Conservation (phyloP, 495 filamentous ascomycete species). For the Tuber magnatum region DNA sequence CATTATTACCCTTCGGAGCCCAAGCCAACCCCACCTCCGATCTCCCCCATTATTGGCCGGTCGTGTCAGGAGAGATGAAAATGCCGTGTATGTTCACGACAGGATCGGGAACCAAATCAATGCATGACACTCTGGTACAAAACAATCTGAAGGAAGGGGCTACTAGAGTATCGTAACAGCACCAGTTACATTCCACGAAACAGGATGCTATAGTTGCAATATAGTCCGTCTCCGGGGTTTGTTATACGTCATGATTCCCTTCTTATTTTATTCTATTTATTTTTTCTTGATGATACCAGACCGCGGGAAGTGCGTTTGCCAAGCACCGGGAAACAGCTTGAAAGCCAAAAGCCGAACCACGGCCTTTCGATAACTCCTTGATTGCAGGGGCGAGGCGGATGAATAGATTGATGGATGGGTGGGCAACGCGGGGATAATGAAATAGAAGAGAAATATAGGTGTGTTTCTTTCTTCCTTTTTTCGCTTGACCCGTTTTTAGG, state of each 20-base stretch:
- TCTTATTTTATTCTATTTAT: not conserved
- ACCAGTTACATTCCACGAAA: not conserved
- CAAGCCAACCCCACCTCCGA: not conserved
- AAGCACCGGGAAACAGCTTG: not conserved
- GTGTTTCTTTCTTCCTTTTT: not conserved
- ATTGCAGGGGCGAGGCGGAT: not conserved
- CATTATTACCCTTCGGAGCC: not conserved
- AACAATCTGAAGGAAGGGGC: not conserved
- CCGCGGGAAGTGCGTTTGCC: not conserved
- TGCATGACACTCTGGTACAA: not conserved
- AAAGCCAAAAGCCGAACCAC: not conserved
- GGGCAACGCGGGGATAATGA: not conserved
- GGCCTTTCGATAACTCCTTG: not conserved
- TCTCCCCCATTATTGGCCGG: not conserved
- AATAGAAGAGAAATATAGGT: not conserved
- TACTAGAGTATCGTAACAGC: not conserved
- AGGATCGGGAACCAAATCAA: not conserved
- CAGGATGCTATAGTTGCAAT: not conserved
- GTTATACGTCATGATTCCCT: not conserved
- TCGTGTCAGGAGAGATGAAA: not conserved
- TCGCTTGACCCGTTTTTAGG: not conserved
- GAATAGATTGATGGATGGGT: not conserved
- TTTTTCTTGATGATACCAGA: not conserved
- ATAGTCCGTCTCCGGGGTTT: not conserved
- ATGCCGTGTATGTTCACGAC: not conserved